phyloP scores from a whole-genome alignment of 1,284 basidiomycete genomes.

The Porogramme epimiltina region DNA sequence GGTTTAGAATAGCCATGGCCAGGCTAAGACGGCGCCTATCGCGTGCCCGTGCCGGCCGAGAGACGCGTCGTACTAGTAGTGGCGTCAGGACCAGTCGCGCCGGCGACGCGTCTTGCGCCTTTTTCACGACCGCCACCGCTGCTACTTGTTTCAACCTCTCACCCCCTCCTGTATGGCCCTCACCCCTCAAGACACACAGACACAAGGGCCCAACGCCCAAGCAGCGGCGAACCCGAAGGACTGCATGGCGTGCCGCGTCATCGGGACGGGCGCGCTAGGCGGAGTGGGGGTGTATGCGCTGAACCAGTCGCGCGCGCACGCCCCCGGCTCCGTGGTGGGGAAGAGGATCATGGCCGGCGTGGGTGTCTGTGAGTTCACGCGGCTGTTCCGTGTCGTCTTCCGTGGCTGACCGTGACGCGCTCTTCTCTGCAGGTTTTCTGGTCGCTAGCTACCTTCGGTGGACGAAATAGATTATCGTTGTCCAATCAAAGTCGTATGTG shows the following conservation, averaged over 20 bases:
- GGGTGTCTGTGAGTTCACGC: slow-evolving; percentile 31
- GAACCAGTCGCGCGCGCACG: slow-evolving; percentile 35
- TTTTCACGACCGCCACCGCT: no score
- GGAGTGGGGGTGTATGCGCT: slow-evolving; percentile 33
- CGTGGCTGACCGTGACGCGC: not conserved
- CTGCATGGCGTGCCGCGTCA: not conserved
- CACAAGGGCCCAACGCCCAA: no score
- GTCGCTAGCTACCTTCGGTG: slow-evolving; percentile 31
- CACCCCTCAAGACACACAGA: no score
- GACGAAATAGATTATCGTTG: slow-evolving; percentile 16
- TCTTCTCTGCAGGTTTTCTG: slow-evolving; percentile 27
- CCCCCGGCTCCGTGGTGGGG: slow-evolving; percentile 37
- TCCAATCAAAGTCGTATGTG: no score
- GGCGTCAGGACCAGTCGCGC: no score
- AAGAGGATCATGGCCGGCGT: slow-evolving; percentile 39
- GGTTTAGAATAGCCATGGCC: no score
- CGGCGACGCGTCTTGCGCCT: no score
- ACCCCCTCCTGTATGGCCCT: no score
- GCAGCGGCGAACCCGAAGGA: not conserved
- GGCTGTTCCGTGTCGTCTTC: not conserved
- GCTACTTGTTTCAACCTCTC: no score
- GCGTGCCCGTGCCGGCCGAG: no score
- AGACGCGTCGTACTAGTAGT: no score
- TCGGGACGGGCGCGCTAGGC: not conserved
- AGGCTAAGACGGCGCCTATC: no score